Base-by-base conservation (phyloP, 768 basidiomycete genomes). In the Trametes cubensis region DNA sequence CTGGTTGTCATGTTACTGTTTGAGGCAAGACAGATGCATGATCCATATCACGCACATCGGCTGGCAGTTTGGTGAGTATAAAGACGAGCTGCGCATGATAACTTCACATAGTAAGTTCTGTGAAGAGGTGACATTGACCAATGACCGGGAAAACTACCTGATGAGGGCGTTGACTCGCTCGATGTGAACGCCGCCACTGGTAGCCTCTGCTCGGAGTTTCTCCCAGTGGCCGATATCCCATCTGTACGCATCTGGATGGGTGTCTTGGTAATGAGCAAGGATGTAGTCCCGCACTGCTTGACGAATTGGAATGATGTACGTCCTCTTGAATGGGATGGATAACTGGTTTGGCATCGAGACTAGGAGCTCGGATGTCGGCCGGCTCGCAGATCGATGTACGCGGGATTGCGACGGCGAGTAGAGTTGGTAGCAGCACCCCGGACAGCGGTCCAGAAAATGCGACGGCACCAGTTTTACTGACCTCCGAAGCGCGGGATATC, bases 1-100 rank as follows among this genome's bases (percentile, higher is more conserved):
- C 90, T 91, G 63, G 21, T 2, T 34, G 44, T 45, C 17, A 20
- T 10, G 11, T 47, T n/a, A 46, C n/a, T 28, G 15, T 64, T 47
- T 63, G 64, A 55, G 48, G 41, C 44, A 60, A 13, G n/a, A 54
- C 44, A 34, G 6, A 23, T 28, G 53, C 21, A 45, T 60, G 60
- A 38, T 34, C 41, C 55, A 25, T 48, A 26, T 70, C 58, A 86
- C 79, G 30, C 41, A 84, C 95, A 74, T 96, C 87, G 7, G 81
- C 75, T 2, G 96, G 95, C 7, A 98, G 78, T 71, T 98, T 98
- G 14, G 88, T 86, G 63, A 92, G 74, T 34, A 95, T 83, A 63
- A 89, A 94, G 0, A 87, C 79, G 40, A 98, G 84, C 71, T 96
- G 95, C 4, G 94, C 91, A 67, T 97, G 91, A 72, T 98, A 98